Base-by-base conservation (phyloP, 306 rosid genomes). In the Datisca glomerata region DNA sequence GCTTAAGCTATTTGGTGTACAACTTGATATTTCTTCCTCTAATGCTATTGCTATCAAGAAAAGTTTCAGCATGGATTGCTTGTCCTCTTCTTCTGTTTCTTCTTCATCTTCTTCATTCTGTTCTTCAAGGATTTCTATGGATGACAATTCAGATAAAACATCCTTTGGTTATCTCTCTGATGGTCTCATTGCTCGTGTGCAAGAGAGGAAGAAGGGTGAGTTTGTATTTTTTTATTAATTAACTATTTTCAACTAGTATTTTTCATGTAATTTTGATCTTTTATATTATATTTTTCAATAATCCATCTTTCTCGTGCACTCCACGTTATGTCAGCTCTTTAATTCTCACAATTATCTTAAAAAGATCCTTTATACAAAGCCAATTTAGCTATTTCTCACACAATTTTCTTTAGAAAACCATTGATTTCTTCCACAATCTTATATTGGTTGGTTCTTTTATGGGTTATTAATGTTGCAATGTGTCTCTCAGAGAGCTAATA, bases 1-100 rank as follows among this genome's bases (percentile, higher is more conserved):
- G 8, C 41, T 83, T 43, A 67, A 85, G 45, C 93, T 89, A 40
- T 89, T 89, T 12, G 98, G 98, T 1, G 91, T 80, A 37, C 89
- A 84, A 41, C 67, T 89, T n/a, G 79, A 68, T 21, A 8, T 40
- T 23, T 48, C 60, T 28, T 51, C 58, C 0, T 27, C 61, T 10
- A 16, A 33, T 35, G 24, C 56, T 22, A 38, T 44, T 43, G 18
- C 51, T 38, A 69, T 83, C 51, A 87, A 74, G 71, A 87, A 87
- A 56, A 79, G 93, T 58, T 65, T 79, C 22, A 79, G 94, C 74
- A 59, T 78, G 76, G 93, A 77, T 23, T 83, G 77, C 39, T 65
- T 84, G 9, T 51, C 80, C 0, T 60, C 78, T 12, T 27, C 75
- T 3, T 69, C 72, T 16, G 61, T 68, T 20, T 61, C 61, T 1